These are phyloP conservation scores for Xylona heveae DNA, from an alignment of 495 filamentous ascomycete genomes.

Conservation along the genomic window DNA sequence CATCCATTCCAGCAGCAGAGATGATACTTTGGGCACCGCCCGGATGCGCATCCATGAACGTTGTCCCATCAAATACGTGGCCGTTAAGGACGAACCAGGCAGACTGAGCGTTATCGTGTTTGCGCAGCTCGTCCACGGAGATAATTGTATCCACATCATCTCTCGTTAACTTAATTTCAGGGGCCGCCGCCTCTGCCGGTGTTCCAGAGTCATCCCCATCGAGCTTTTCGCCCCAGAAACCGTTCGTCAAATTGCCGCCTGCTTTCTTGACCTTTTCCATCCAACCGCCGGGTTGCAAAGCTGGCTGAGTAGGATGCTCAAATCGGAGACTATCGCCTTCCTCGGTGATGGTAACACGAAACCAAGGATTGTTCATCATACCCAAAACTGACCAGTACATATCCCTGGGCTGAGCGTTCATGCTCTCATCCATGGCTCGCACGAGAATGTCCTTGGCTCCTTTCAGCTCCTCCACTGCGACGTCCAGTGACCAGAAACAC, in stretches of 20 bases:
- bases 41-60: conserved; percentile 69
- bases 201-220: conserved; percentile 27
- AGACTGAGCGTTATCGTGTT: conserved; percentile 39
- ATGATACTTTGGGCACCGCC: conserved; percentile 80
- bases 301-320: conserved; percentile 80
- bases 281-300: conserved; percentile 66
- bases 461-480: conserved; percentile 39
- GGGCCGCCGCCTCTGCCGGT: conserved; percentile 19
- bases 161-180: conserved; percentile 66
- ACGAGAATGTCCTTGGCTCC: conserved; percentile 56
- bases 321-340: conserved; percentile 50
- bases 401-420: conserved; percentile 74
- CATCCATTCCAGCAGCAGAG: conserved; percentile 64
- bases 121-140: conserved; percentile 47
- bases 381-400: conserved; percentile 96
- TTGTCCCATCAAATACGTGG: conserved; percentile 79
- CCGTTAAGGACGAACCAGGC: conserved; percentile 91
- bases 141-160: conserved; percentile 40
- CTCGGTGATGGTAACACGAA: conserved; percentile 54
- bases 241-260: conserved; percentile 63
- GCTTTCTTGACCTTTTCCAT: conserved; percentile 88
- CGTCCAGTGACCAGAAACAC: conserved; percentile 79
- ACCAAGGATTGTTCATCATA: conserved; percentile 99
- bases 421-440: conserved; percentile 77
- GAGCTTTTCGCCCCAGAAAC: conserved; percentile 66